Conservation (phyloP, 257 asterid species). For the Solanum medicagineum region DNA sequence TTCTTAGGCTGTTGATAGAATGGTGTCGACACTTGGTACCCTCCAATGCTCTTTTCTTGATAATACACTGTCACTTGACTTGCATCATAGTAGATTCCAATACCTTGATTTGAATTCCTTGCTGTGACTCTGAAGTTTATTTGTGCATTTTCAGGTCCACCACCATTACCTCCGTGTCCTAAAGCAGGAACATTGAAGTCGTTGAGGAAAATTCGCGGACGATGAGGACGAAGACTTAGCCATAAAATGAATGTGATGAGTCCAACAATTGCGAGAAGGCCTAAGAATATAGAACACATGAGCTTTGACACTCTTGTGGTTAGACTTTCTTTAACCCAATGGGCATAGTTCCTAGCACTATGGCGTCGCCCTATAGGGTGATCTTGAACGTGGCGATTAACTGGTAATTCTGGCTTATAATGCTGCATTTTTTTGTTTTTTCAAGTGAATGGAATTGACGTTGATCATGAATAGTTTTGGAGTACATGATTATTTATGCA, state of each 20-base stretch:
- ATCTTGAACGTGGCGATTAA: neutral
- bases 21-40: slow-evolving; percentile 16
- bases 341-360: slow-evolving; percentile 66
- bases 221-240: slow-evolving; percentile 86
- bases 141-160: slow-evolving; percentile 21
- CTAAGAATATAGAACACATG: slow-evolving; percentile 48
- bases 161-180: slow-evolving; percentile 18
- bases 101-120: slow-evolving; percentile 52
- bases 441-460: neutral
- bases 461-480: neutral
- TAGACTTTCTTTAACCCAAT: slow-evolving; percentile 67
- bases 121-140: slow-evolving; percentile 53
- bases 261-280: slow-evolving; percentile 51
- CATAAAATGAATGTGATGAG: slow-evolving; percentile 68
- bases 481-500: neutral
- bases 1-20: slow-evolving; percentile 71
- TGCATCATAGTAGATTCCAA: slow-evolving; percentile 59
- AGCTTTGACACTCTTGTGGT: slow-evolving; percentile 67
- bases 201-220: slow-evolving; percentile 61
- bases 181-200: slow-evolving; percentile 46
- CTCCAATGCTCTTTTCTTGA: slow-evolving; percentile 31
- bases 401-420: slow-evolving; percentile 14
- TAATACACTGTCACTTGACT: slow-evolving; percentile 28
- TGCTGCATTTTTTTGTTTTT: slow-evolving; percentile 9
- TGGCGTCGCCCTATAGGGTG: slow-evolving; percentile 41